Percentiles rank a stretch among this genome's conserved stretches.
These are phyloP conservation scores for Hordeum pubiflorum DNA, from an alignment of 202 grass and related monocot genomes.

Conservation along the genomic window DNA sequence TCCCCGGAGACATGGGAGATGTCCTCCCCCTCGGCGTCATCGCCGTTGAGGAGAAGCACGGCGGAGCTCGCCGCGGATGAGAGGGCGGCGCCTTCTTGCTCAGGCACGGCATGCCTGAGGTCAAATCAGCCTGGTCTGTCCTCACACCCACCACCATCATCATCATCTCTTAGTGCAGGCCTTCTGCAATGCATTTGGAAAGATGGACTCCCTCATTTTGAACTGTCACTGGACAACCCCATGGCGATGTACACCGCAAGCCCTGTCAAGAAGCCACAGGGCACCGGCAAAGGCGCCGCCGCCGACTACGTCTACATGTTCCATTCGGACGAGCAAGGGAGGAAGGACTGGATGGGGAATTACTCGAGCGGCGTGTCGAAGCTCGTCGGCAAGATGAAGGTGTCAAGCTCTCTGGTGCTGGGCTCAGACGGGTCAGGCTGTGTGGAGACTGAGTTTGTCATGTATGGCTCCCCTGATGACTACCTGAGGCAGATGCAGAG, in stretches of 20 bases:
- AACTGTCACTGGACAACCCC: conserved; percentile 52
- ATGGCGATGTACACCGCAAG: conserved; percentile 43
- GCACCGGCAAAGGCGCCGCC: conserved; percentile 12
- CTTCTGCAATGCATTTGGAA: conserved; percentile 70
- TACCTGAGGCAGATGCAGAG: conserved; percentile 43
- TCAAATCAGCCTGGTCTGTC: conserved; percentile 26
- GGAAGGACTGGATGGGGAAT: conserved; percentile 46
- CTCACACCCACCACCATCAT: conserved; percentile 6
- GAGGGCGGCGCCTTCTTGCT: conserved; percentile 29
- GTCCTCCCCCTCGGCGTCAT: neutral
- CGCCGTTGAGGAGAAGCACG: conserved; percentile 17
- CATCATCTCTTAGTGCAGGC: conserved; percentile 41
- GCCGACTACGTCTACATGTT: conserved; percentile 66
- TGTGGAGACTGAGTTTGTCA: conserved; percentile 63
- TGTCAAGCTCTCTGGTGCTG: conserved; percentile 50
- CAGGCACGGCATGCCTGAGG: conserved; percentile 5
- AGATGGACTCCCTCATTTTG: conserved; percentile 51
- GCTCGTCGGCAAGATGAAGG: conserved; percentile 74
- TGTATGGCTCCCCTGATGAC: conserved; percentile 64
- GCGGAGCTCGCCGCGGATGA: neutral
- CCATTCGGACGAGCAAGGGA: conserved; percentile 41
- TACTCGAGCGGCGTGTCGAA: conserved; percentile 26
- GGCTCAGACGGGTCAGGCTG: conserved; percentile 25
- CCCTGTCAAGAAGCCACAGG: conserved; percentile 36
- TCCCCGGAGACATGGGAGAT: conserved; percentile 27